Evolutionary conservation across 2,329 filamentous ascomycete species (phyloP), one percentile per base, ranked within the genome.

Genomic region (Diaporthe destruens): DNA sequence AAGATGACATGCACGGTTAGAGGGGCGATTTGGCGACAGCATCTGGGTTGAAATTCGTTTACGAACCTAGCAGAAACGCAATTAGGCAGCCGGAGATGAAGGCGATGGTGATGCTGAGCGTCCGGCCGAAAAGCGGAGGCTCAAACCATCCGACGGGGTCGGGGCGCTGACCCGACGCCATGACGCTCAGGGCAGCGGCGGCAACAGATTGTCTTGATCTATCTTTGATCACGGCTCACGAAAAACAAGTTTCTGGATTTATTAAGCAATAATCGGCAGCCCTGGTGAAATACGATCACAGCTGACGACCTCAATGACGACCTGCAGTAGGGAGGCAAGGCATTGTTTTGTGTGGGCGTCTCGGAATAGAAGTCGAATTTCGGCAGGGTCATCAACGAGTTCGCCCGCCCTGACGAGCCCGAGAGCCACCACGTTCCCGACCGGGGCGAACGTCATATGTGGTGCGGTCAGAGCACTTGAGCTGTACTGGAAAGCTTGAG

Each of bases 81-180:
- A 66, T 66, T 7, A 53, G 44, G n/a, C 61, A 66, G 61, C 61
- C 61, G n/a, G 61, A 66, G 7, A 66, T 3, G 16, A 66, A 66
- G 47, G 61, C 61, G 32, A 66, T 66, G 61, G 61, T 6, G 61
- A 66, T 53, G 61, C 61, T 66, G 32, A 66, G 61, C 47, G 61
- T 53, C 47, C 61, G 61, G 44, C 61, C 61, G 47, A 53, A 66
- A 16, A 66, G 61, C 14, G 61, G 61, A 66, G 61, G 61, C 16
- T 53, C 61, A 53, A 53, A 66, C 61, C 61, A 66, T 36, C 47
- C 61, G 32, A 39, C 61, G 7, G 61, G 47, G 61, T 47, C 36
- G 47, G 61, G 61, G 61, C 61, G 61, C 61, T 66, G 61, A 53
- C 44, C 61, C 47, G 47, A 66, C 32, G 61, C 61, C 61, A 66